phyloP scores from a whole-genome alignment of 495 filamentous ascomycete genomes.

The Aspergillus indologenus region DNA sequence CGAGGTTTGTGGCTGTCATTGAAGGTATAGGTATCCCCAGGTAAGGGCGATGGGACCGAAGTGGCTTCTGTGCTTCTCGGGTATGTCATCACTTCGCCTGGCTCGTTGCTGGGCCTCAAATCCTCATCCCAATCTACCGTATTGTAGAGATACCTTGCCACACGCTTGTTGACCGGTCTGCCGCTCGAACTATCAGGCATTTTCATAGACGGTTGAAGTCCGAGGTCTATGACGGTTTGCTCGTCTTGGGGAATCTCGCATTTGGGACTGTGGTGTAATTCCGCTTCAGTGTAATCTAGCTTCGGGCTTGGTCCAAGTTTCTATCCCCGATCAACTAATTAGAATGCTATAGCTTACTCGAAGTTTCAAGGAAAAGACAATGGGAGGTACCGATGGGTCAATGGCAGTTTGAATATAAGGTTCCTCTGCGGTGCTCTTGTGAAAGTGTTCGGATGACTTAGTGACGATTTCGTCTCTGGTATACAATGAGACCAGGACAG shows the following conservation, averaged over 20 bases:
- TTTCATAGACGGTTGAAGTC: neutral
- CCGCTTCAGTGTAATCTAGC: neutral
- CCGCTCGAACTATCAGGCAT: neutral
- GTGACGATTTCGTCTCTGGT: constrained; percentile 9
- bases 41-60: constrained; percentile 19
- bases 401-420: neutral
- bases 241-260: neutral
- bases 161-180: neutral
- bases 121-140: constrained; percentile 37
- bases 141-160: constrained; percentile 17
- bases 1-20: constrained; percentile 5
- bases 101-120: constrained; percentile 29
- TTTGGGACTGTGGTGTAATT: neutral
- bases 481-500: constrained; percentile 15
- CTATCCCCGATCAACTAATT: neutral
- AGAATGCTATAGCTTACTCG: neutral
- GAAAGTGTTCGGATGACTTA: neutral
- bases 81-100: constrained; percentile 4
- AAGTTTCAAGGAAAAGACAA: neutral
- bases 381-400: neutral
- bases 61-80: constrained; percentile 8
- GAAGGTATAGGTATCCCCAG: constrained; percentile 6
- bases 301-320: neutral
- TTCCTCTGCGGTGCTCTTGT: neutral
- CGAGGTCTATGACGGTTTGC: neutral